Base-by-base conservation (phyloP, 768 basidiomycete genomes). In the Suillus weaverae region DNA sequence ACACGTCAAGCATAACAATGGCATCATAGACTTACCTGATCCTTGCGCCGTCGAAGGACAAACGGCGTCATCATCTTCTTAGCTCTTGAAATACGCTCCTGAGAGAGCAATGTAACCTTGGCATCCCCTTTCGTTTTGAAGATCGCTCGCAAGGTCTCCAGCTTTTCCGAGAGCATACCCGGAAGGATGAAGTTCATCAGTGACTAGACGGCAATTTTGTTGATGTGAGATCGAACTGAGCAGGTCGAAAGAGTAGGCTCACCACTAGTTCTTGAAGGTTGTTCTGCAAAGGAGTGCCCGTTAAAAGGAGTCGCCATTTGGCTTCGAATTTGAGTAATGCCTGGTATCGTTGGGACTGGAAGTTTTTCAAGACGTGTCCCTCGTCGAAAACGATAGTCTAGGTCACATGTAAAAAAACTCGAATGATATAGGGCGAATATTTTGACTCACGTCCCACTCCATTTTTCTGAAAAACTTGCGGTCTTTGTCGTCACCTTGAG, bases 21-120 rank as follows among this genome's bases (percentile, higher is more conserved):
- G 35, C 20, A 30, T 36, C n/a, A 16, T 18, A 5, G 20, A 66
- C 80, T 57, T 70, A 87, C 92, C 80, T 97, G 95, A 71, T 96
- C 95, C 78, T 99, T 99, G 70, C 96, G 86, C 64, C 97, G 86
- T n/a, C 97, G 90, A 22, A 99, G 83, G 30, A 99, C 96, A 75
- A 99, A 99, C 0, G 97, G 97, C 8, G 95, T 97, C 92, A 99
- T 95, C 95, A 99, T 98, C 76, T 94, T 95, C 80, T 98, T 97
- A 7, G 97, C 97, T 67, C 96, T 81, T 22, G 93, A 94, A 30
- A 98, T 92, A 59, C 97, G 91, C 74, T 96, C 91, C 72, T 94
- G 90, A 5, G 97, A 93, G 32, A 99, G 88, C 30, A 98, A 77
- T 33, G 92, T 91, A 59, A 92, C 86, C 65, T 92, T 92, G 14